Conservation (phyloP, 768 basidiomycete species). For the Rhodotorula toruloides region DNA sequence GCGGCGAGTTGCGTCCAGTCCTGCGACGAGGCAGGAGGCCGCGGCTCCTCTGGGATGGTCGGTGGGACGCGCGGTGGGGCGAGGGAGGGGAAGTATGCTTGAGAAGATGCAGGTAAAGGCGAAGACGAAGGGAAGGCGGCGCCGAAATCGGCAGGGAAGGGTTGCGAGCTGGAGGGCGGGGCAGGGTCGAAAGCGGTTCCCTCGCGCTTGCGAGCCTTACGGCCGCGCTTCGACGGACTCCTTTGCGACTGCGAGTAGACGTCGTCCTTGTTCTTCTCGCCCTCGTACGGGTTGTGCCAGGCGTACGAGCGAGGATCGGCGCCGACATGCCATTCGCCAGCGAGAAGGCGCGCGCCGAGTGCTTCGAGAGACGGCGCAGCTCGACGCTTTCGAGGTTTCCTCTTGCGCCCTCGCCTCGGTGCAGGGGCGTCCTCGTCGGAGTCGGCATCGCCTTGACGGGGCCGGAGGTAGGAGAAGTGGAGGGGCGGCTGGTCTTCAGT, state of each 20-base stretch:
- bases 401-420: no score
- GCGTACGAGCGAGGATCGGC: slow-evolving; percentile 27
- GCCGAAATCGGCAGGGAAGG: background rate
- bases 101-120: slow-evolving; percentile 3
- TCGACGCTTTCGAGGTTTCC: background rate
- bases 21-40: slow-evolving; percentile 6
- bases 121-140: slow-evolving; percentile 1
- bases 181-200: background rate
- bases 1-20: slow-evolving; percentile 4
- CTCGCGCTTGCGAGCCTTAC: background rate
- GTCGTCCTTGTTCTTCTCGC: slow-evolving; percentile 23
- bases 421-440: background rate
- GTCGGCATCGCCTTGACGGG: background rate
- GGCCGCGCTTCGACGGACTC: background rate
- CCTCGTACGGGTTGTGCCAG: slow-evolving; percentile 35
- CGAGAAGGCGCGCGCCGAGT: slow-evolving; percentile 20
- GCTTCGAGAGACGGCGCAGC: slow-evolving; percentile 1
- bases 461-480: slow-evolving; percentile 29
- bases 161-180: background rate
- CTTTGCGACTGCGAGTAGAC: background rate
- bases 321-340: slow-evolving; percentile 37
- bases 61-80: slow-evolving; percentile 19
- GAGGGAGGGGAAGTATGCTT: slow-evolving; percentile 13
- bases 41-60: no score
- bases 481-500: slow-evolving; percentile 17